These are phyloP conservation scores for Aschersonia sp. DNA, from an alignment of 2,329 filamentous ascomycete genomes.

Conservation along the genomic window DNA sequence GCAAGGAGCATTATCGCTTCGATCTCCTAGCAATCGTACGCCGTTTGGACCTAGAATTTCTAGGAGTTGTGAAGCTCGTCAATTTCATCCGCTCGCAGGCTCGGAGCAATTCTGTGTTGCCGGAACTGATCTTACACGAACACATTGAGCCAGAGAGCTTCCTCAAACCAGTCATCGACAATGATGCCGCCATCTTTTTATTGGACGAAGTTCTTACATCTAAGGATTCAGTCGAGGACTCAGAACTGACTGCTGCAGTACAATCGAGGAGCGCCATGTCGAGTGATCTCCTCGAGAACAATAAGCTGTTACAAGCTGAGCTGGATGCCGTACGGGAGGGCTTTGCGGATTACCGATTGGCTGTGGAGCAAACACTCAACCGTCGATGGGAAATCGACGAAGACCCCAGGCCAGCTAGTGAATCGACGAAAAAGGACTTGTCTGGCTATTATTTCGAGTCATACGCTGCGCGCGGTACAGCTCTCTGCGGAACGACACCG, in stretches of 20 bases:
- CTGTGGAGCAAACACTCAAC: conserved; percentile 52
- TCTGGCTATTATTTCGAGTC: conserved; percentile 43
- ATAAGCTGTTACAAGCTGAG: conserved; percentile 44
- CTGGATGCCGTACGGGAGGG: conserved; percentile 43
- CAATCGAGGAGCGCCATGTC: conserved; percentile 8
- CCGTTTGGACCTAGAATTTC: conserved; percentile 50
- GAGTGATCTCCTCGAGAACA: conserved; percentile 30
- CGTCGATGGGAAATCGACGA: conserved; percentile 46
- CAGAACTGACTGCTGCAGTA: conserved; percentile 17
- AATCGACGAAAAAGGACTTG: conserved; percentile 13
- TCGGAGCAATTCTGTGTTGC: conserved; percentile 28
- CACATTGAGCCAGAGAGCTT: conserved; percentile 66
- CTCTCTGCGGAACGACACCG: background rate
- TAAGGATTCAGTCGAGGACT: conserved; percentile 13
- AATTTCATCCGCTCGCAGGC: conserved; percentile 47
- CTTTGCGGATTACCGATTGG: conserved; percentile 49
- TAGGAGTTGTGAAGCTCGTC: conserved; percentile 59
- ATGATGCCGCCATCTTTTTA: conserved; percentile 78
- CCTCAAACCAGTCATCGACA: conserved; percentile 71
- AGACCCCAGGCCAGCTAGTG: background rate
- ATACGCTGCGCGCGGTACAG: conserved; percentile 43
- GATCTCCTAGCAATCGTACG: conserved; percentile 49
- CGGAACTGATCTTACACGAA: conserved; percentile 41
- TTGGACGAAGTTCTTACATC: conserved; percentile 56
- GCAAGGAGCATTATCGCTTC: conserved; percentile 50